Base-by-base conservation (phyloP, 352 stramenopile species). In the Pythium plurisporium region DNA sequence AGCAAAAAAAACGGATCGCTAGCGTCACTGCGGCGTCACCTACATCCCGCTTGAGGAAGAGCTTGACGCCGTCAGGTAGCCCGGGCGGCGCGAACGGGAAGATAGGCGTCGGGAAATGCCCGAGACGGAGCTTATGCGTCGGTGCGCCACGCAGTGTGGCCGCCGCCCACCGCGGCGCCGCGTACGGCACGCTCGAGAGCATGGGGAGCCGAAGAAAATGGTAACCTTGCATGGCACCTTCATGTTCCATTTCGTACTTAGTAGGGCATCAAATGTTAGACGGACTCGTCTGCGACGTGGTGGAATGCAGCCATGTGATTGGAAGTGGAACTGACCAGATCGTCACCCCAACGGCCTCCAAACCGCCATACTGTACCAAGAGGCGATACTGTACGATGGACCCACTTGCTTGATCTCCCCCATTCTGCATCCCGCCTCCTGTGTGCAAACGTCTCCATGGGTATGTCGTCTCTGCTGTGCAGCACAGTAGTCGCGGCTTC, bases 11-110 rank as follows among this genome's bases (percentile, higher is more conserved):
- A 43, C 19, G 17, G 36, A n/a, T 42, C 14, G 15, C 10, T 7
- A 38, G 7, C 26, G 7, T 9, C 14, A 30, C 1, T 31, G 14
- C 5, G 15, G 4, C 2, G 47, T n/a, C 3, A 59, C 64, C 19
- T 57, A 87, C 76, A 64, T 94, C 84, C 54, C 84, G 84, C 65
- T 94, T 94, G 69, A 94, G 87, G 67, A 83, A 89, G 67, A 94
- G 76, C 31, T 70, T 80, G 34, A 94, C 78, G 33, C 73, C 82
- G 3, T 77, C 49, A 4, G 84, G 84, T 22, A 94, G 55, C 1
- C 78, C 83, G 5, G 81, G 83, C n/a, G 83, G 81, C 0, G 62
- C 54, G 37, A 94, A 91, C 0, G 81, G 78, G 36, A 89, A 74
- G 52, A 91, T 91, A 14, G 83, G 83, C 25, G 83, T 94, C 25